phyloP scores from a whole-genome alignment of 2,329 filamentous ascomycete genomes.

The Cercospora zeina region DNA sequence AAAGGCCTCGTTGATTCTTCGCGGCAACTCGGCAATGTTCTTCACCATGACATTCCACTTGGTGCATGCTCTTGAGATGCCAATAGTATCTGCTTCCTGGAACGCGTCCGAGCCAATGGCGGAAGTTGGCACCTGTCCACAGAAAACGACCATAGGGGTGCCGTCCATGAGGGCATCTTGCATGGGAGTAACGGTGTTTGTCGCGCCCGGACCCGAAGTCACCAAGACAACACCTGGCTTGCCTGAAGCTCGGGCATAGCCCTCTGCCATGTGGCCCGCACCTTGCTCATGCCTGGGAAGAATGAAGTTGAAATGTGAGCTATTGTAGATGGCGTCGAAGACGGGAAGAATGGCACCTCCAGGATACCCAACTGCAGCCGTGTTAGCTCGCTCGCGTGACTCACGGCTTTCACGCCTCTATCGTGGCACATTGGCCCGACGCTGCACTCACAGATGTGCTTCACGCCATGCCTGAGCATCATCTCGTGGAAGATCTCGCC shows the following conservation, averaged over 20 bases:
- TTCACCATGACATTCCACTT: slow-evolving; percentile 99
- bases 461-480: slow-evolving; percentile 90
- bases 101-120: slow-evolving; percentile 95
- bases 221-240: slow-evolving; percentile 95
- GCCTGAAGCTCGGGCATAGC: slow-evolving; percentile 89
- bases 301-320: slow-evolving; percentile 92
- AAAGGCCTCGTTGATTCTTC: slow-evolving; percentile 95
- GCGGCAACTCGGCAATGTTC: slow-evolving; percentile 86
- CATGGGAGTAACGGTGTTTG: slow-evolving; percentile 94
- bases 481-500: slow-evolving; percentile 99
- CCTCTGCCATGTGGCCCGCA: slow-evolving; percentile 97
- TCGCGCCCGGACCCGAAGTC: slow-evolving; percentile 93
- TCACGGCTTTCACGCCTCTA: slow-evolving; percentile 3
- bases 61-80: slow-evolving; percentile 91
- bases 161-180: slow-evolving; percentile 95
- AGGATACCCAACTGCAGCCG: slow-evolving; percentile 64
- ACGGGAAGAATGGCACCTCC: slow-evolving; percentile 96
- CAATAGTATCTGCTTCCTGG: slow-evolving; percentile 92
- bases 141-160: slow-evolving; percentile 93
- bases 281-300: slow-evolving; percentile 96
- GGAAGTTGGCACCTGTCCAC: slow-evolving; percentile 84
- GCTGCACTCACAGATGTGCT: slow-evolving; percentile 79
- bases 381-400: slow-evolving; percentile 23
- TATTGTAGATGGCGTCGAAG: slow-evolving; percentile 99
- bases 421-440: slow-evolving; percentile 12